These are phyloP conservation scores for Digitaria exilis DNA, from an alignment of 202 grass and related monocot species.

Conservation along the genomic window DNA sequence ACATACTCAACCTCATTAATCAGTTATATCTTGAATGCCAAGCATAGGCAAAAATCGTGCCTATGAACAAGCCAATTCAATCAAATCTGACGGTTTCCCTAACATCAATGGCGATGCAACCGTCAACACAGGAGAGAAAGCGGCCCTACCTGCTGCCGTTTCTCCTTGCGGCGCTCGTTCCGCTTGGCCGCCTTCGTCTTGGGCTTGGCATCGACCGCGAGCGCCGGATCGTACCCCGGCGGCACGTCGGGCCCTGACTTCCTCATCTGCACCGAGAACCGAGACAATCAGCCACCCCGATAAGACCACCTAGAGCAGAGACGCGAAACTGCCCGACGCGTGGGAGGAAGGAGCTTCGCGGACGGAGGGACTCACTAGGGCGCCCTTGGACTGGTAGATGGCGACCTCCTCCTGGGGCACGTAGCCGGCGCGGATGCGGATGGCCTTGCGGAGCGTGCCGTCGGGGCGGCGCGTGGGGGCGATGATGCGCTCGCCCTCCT, in stretches of 20 bases:
- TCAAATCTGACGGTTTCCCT: slow-evolving; percentile 29
- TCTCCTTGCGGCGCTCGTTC: slow-evolving; percentile 99
- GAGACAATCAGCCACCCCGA: slow-evolving; percentile 23
- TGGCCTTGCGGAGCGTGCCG: slow-evolving; percentile 81
- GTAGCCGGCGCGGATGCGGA: slow-evolving; percentile 94
- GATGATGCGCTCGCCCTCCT: slow-evolving; percentile 94
- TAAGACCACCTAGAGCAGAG: slow-evolving; percentile 31
- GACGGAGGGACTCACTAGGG: slow-evolving; percentile 53
- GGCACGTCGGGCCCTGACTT: slow-evolving; percentile 72
- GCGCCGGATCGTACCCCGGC: slow-evolving; percentile 72
- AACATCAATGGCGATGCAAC: background rate
- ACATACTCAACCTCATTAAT: background rate
- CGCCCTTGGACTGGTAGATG: slow-evolving; percentile 93
- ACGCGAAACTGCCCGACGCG: background rate
- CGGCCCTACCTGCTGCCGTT: slow-evolving; percentile 80
- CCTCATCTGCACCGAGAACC: slow-evolving; percentile 71
- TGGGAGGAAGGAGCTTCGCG: slow-evolving; percentile 20
- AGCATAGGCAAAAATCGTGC: background rate
- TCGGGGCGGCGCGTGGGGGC: slow-evolving; percentile 82
- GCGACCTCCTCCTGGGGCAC: slow-evolving; percentile 93
- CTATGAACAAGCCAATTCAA: slow-evolving; percentile 20
- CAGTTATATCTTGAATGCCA: background rate
- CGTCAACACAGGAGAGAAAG: background rate
- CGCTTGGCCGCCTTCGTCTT: slow-evolving; percentile 96
- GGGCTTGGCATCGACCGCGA: slow-evolving; percentile 70